Base-by-base conservation (phyloP, 805 yeast species). In the Barnettozyma sucrosica region DNA sequence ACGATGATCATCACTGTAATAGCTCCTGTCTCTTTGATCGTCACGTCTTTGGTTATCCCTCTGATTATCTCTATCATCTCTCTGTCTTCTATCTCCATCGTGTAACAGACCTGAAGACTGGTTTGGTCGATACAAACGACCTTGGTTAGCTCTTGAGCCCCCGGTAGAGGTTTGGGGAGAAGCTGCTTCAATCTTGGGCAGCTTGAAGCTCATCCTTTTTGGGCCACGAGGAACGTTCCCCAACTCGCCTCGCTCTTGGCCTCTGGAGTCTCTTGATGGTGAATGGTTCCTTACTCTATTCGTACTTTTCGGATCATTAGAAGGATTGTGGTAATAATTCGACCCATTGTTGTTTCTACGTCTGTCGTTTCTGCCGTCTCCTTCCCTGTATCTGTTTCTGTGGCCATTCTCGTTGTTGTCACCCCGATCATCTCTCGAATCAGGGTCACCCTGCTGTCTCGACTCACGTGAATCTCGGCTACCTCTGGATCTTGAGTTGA, bases 191-290 rank as follows among this genome's bases (percentile, higher is more conserved):
- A 16, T 34, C 28, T 53, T 53, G n/a, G 57, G 57, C 23, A 54
- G 24, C 40, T 47, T 54, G 43, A 54, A 54, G 10, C 56, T 51
- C 53, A 52, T 49, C 28, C 43, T 51, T 30, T 51, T 54, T 18
- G 57, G 56, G 18, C 55, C 57, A 16, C 49, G 46, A 32, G 56
- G 55, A 13, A 51, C 36, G 23, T 43, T 42, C 11, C 41, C 37
- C 37, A 47, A 26, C 11, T 44, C 55, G 21, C 19, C 41, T 37
- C 28, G 18, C 13, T 18, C 18, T n/a, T 38, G 19, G 21, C n/a
- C 28, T 26, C 33, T 10, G 26, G 7, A 14, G 23, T 23, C 24
- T 32, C 47, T 38, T 5, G 38, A 21, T 32, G 46, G 46, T n/a
- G 49, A 46, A 20, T 32, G 32, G 7, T 45, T 37, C 10, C 49